Evolutionary conservation across 2,329 filamentous ascomycete genomes (phyloP).

Genomic region (Penicillium freii): DNA sequence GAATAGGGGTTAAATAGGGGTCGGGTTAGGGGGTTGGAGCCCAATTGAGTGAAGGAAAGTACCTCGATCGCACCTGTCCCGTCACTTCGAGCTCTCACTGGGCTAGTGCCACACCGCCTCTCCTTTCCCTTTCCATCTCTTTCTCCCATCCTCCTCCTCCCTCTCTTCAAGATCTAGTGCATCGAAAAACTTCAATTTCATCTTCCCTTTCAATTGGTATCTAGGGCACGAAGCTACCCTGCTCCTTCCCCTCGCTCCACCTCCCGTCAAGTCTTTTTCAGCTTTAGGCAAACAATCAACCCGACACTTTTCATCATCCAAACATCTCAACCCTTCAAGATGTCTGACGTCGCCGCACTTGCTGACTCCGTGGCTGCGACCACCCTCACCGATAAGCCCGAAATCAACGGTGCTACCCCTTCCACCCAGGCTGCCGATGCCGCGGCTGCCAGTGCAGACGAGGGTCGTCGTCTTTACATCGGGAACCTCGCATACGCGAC

Average conservation of each 20-base stretch:
- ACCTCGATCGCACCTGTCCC: constrained; percentile 1
- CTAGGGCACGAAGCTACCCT: constrained; percentile 94
- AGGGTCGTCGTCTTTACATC: constrained; percentile 99
- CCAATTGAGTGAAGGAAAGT: neutral
- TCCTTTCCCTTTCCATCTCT: constrained; percentile 21
- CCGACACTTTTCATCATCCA: constrained; percentile 31
- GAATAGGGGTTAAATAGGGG: neutral
- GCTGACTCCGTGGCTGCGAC: constrained; percentile 65
- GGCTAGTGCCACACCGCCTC: constrained; percentile 24
- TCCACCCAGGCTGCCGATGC: constrained; percentile 74
- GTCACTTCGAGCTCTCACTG: constrained; percentile 6
- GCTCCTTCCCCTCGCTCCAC: constrained; percentile 43
- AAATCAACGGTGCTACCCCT: constrained; percentile 59
- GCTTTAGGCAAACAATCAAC: constrained; percentile 26
- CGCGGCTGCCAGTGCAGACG: constrained; percentile 93
- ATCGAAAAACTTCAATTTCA: constrained; percentile 23
- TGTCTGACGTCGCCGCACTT: constrained; percentile 79
- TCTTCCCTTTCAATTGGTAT: constrained; percentile 42
- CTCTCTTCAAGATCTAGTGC: constrained; percentile 23
- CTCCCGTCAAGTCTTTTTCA: constrained; percentile 56
- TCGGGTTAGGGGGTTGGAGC: neutral
- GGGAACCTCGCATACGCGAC: constrained; percentile 99
- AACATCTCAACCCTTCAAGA: constrained; percentile 53
- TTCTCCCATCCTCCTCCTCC: constrained; percentile 22
- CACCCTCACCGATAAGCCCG: constrained; percentile 56